These are phyloP conservation scores for Gossypium aridum DNA, from an alignment of 441 rosid species.

Conservation along the genomic window DNA sequence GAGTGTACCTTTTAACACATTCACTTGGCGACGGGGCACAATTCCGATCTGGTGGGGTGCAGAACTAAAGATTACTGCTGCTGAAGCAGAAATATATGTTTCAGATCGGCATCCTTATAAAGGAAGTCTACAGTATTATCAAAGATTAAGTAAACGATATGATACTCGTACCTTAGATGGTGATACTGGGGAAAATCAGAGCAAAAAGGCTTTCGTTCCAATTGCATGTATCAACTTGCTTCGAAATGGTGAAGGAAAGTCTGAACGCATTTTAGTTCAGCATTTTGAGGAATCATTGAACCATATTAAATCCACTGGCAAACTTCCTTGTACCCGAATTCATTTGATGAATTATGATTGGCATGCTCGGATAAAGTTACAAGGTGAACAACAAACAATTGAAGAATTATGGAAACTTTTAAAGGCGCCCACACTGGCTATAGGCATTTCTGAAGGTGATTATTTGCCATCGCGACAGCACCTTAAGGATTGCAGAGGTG, in stretches of 20 bases:
- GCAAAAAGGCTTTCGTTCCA: slow-evolving; percentile 71
- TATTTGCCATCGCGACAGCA: slow-evolving; percentile 74
- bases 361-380: slow-evolving; percentile 77
- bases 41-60: slow-evolving; percentile 99
- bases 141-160: slow-evolving; percentile 80
- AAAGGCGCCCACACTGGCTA: slow-evolving; percentile 59
- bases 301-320: slow-evolving; percentile 56
- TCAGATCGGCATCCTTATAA: slow-evolving; percentile 80
- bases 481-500: slow-evolving; percentile 85
- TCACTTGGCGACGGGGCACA: slow-evolving; percentile 95
- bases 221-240: slow-evolving; percentile 82
- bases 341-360: slow-evolving; percentile 83
- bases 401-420: slow-evolving; percentile 86
- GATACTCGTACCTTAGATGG: slow-evolving; percentile 65
- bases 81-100: slow-evolving; percentile 97
- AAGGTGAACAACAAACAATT: slow-evolving; percentile 89
- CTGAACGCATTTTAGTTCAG: slow-evolving; percentile 85
- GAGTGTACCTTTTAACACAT: slow-evolving; percentile 79
- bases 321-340: slow-evolving; percentile 66
- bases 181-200: slow-evolving; percentile 51
- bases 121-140: slow-evolving; percentile 83
- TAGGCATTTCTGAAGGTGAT: slow-evolving; percentile 91
- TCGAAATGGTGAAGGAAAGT: slow-evolving; percentile 84
- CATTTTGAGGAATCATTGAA: slow-evolving; percentile 87
- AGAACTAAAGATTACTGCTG: slow-evolving; percentile 81